Evolutionary conservation across 2,329 filamentous ascomycete species (phyloP).

Genomic region (Chaetomium globosum): DNA sequence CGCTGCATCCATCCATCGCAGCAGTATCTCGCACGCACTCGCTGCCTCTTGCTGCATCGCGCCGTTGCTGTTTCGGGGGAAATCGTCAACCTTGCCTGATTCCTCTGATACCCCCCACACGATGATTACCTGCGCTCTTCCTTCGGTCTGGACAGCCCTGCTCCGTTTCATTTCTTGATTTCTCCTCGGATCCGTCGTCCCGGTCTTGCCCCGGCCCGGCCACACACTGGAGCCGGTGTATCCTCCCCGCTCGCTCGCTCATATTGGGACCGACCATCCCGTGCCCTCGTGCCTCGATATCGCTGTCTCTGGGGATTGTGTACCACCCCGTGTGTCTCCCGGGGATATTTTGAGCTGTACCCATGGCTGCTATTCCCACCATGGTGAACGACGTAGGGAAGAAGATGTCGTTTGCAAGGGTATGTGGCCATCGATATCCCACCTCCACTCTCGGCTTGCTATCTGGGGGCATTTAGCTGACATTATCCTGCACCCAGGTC

Average conservation of each 20-base stretch:
- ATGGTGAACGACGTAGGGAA: constrained; percentile 54
- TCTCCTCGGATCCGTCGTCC: constrained; percentile 28
- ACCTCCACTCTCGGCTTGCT: neutral
- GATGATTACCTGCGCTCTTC: constrained; percentile 58
- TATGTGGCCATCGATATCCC: constrained; percentile 43
- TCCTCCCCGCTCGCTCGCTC: constrained; percentile 28
- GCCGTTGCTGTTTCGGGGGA: neutral
- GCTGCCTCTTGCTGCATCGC: neutral
- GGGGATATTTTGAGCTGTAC: constrained; percentile 34
- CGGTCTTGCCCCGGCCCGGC: constrained; percentile 21
- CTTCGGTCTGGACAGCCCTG: constrained; percentile 55
- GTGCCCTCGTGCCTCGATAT: constrained; percentile 13
- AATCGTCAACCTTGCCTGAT: constrained; percentile 17
- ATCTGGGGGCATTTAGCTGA: constrained; percentile 12
- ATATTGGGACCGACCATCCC: constrained; percentile 35
- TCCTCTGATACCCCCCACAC: constrained; percentile 42
- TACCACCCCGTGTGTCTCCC: constrained; percentile 20
- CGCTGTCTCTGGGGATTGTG: constrained; percentile 15
- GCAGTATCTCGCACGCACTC: constrained; percentile 8
- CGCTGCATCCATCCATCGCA: neutral
- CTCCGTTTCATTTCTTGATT: constrained; percentile 59
- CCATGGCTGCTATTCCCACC: constrained; percentile 53
- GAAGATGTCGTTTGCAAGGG: constrained; percentile 77
- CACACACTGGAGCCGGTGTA: constrained; percentile 19
- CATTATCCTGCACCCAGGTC: constrained; percentile 44